These are phyloP conservation scores for Dendrobium huoshanense DNA, from an alignment of 106 monocot genomes.

Conservation along the genomic window DNA sequence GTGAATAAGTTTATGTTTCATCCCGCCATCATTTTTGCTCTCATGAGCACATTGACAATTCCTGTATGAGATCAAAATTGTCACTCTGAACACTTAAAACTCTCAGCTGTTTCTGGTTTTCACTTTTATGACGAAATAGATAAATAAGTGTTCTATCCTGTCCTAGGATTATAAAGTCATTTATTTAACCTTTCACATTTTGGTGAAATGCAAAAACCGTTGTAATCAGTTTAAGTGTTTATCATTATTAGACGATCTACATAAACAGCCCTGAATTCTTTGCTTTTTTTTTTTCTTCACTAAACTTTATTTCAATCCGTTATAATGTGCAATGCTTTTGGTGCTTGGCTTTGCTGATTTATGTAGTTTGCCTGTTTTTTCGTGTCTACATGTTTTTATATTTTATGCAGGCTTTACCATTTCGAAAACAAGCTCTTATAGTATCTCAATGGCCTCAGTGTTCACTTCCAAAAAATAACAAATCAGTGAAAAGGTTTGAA, in stretches of 20 bases:
- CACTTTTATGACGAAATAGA: background rate
- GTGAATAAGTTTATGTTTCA: too few species aligned
- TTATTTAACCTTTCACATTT: background rate
- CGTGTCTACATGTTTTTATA: background rate
- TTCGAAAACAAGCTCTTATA: slow-evolving; percentile 61
- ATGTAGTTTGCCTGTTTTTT: background rate
- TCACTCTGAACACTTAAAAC: background rate
- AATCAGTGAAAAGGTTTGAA: slow-evolving; percentile 83
- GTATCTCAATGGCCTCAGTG: slow-evolving; percentile 72
- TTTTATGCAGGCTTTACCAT: slow-evolving; percentile 68
- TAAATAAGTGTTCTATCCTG: background rate
- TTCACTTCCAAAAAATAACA: slow-evolving; percentile 61
- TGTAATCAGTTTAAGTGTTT: background rate
- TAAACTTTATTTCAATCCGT: background rate
- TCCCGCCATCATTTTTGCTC: too few species aligned
- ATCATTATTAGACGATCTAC: background rate
- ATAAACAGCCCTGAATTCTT: background rate
- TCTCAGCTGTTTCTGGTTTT: background rate
- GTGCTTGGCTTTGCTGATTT: background rate
- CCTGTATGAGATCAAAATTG: background rate
- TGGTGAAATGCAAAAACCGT: background rate
- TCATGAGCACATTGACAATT: background rate
- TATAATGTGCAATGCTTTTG: background rate
- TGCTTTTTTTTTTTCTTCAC: background rate
- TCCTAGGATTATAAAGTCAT: background rate